Conservation (phyloP, 108 stramenopile species). For the Nitzschia sp. region DNA sequence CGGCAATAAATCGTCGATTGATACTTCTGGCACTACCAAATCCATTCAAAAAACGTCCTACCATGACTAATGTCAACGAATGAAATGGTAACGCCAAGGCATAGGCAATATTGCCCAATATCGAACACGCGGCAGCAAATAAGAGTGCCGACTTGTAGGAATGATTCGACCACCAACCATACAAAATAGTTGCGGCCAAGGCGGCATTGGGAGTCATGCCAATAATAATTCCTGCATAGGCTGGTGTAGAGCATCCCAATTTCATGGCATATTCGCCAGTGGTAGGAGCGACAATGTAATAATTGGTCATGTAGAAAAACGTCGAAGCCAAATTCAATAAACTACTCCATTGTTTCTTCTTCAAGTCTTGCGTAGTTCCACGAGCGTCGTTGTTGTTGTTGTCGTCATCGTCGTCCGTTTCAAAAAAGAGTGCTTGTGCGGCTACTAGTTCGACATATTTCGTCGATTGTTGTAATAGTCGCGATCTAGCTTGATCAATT, state of each 20-base stretch:
- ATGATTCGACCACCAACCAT: slow-evolving; percentile 87
- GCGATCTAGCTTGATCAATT: slow-evolving; percentile 41
- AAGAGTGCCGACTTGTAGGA: slow-evolving; percentile 84
- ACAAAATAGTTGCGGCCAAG: slow-evolving; percentile 73
- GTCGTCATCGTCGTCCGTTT: slow-evolving; percentile 11
- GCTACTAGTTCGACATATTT: slow-evolving; percentile 45
- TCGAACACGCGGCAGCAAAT: slow-evolving; percentile 69
- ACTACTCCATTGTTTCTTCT: slow-evolving; percentile 31
- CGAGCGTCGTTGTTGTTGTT: neutral
- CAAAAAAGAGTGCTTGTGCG: slow-evolving; percentile 34
- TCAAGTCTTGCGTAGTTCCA: neutral
- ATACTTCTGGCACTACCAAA: slow-evolving; percentile 87
- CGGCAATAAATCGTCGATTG: slow-evolving; percentile 94
- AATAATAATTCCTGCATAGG: slow-evolving; percentile 84
- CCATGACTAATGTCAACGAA: slow-evolving; percentile 74
- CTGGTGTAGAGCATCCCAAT: slow-evolving; percentile 64
- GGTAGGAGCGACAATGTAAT: slow-evolving; percentile 92
- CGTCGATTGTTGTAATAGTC: slow-evolving; percentile 31
- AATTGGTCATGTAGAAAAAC: slow-evolving; percentile 93
- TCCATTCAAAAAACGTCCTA: slow-evolving; percentile 87
- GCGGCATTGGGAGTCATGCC: slow-evolving; percentile 92
- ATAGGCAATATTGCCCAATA: slow-evolving; percentile 87
- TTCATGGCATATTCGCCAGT: slow-evolving; percentile 75
- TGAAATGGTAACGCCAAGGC: slow-evolving; percentile 77
- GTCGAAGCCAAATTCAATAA: slow-evolving; percentile 85